Evolutionary conservation across 176 grass and related monocot genomes (phyloP), one percentile per base, ranked within the genome.

Genomic region (Ensete ventricosum): DNA sequence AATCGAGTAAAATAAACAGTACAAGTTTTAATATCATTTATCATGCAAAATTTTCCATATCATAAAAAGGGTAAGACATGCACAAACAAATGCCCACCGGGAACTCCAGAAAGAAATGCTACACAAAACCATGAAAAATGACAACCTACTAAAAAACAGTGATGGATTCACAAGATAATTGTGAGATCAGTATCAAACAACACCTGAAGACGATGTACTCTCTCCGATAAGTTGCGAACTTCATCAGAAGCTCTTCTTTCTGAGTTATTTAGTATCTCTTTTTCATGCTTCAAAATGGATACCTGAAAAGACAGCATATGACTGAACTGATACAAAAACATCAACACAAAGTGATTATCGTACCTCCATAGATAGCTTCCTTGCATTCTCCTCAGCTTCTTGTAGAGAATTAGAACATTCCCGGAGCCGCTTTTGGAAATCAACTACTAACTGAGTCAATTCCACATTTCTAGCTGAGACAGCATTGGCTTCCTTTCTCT

Each of bases 401-500:
- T 91, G 86, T 69, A 89, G 81, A 81, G 91, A 88, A 78, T 99
- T 88, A 54, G 82, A 78, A 84, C 77, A 85, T 87, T 99, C 91
- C 75, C 88, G 86, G 1, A 94, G 66, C 76, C 81, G 86, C 78
- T 84, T 91, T 86, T 99, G 88, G 0, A 94, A 89, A 85, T 91
- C 96, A 84, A 94, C 71, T 29, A 99, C 19, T 82, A 99, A 82
- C 52, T 85, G 88, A 75, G 82, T 95, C 77, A 99, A 67, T 66
- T 99, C 96, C 25, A 88, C 71, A 84, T 95, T 99, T 89, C 96
- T 91, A 63, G 87, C 73, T 19, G 88, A 99, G 71, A 79, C 74
- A 43, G 84, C 86, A 91, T 86, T 95, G 78, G 96, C 83, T 83
- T 95, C 91, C 62, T 91, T 99, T 78, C 91, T 91, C 96, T 99